phyloP scores from a whole-genome alignment of 139 green algal species.

The Trebouxia sp. region DNA sequence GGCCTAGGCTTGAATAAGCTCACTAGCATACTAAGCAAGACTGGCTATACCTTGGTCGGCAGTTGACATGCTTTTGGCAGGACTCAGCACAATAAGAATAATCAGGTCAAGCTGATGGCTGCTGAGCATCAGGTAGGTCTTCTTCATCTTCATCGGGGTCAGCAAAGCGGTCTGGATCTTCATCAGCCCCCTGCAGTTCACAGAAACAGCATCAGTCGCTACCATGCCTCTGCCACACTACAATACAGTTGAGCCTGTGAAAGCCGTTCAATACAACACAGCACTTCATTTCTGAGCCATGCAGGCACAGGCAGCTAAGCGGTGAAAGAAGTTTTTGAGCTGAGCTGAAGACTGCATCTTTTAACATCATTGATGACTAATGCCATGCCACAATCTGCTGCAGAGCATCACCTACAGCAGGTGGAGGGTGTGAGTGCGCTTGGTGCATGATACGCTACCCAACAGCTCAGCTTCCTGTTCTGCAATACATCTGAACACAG shows the following conservation, averaged over 20 bases:
- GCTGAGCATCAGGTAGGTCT: not conserved
- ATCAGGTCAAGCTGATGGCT: not conserved
- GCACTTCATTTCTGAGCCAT: not conserved
- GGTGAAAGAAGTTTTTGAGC: too few relatives aligned
- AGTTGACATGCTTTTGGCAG: too few relatives aligned
- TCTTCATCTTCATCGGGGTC: not conserved
- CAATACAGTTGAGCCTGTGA: not conserved
- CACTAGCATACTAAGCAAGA: too few relatives aligned
- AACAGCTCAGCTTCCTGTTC: not conserved
- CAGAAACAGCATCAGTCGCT: not conserved
- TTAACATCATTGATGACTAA: too few relatives aligned
- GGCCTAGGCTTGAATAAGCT: too few relatives aligned
- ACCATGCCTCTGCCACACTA: not conserved
- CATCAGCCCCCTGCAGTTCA: not conserved
- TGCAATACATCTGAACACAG: not conserved
- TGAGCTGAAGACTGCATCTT: too few relatives aligned
- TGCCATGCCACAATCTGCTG: too few relatives aligned
- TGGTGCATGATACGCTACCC: not conserved
- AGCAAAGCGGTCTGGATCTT: slow-evolving; percentile 16
- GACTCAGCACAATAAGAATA: not conserved
- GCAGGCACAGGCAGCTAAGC: too few relatives aligned
- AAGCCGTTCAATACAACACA: not conserved
- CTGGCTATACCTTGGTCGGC: too few relatives aligned
- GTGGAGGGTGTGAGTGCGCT: not conserved
- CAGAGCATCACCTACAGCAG: not conserved